These are phyloP conservation scores for Pseudogymnoascus sp. DNA, from an alignment of 2,329 filamentous ascomycete genomes.

Conservation along the genomic window DNA sequence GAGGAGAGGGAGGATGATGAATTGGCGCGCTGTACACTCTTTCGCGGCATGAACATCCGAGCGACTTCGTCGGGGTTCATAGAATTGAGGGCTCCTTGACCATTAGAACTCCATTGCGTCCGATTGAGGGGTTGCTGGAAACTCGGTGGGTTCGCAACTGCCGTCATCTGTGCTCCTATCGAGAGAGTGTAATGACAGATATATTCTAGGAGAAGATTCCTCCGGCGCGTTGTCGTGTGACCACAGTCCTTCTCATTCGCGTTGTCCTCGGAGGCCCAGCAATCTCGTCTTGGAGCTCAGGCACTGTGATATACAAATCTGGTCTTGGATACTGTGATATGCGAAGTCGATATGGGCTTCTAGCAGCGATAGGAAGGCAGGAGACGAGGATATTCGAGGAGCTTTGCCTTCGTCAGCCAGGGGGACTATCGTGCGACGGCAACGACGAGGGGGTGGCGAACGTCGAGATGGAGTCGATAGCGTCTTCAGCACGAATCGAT, in stretches of 20 bases:
- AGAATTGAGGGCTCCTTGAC: slow-evolving; percentile 54
- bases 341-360: not conserved
- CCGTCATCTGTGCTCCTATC: slow-evolving; percentile 46
- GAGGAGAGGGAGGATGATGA: slow-evolving; percentile 82
- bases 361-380: not conserved
- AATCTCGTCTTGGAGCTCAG: not conserved
- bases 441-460: not conserved
- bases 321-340: not conserved
- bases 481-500: not conserved
- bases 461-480: not conserved
- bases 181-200: slow-evolving; percentile 9
- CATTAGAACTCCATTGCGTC: slow-evolving; percentile 58
- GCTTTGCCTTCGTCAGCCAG: not conserved
- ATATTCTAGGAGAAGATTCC: slow-evolving; percentile 1
- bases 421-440: not conserved
- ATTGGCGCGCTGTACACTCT: slow-evolving; percentile 76
- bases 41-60: slow-evolving; percentile 84
- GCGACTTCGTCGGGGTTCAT: slow-evolving; percentile 79
- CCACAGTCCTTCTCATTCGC: slow-evolving; percentile 3
- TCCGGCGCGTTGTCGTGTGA: slow-evolving; percentile 6
- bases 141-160: slow-evolving; percentile 57
- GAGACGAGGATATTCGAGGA: not conserved
- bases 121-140: slow-evolving; percentile 52
- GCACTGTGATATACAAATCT: not conserved
- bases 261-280: not conserved